Evolutionary conservation across 306 rosid genomes (phyloP).

Genomic region (Hylodesmum podocarpum): DNA sequence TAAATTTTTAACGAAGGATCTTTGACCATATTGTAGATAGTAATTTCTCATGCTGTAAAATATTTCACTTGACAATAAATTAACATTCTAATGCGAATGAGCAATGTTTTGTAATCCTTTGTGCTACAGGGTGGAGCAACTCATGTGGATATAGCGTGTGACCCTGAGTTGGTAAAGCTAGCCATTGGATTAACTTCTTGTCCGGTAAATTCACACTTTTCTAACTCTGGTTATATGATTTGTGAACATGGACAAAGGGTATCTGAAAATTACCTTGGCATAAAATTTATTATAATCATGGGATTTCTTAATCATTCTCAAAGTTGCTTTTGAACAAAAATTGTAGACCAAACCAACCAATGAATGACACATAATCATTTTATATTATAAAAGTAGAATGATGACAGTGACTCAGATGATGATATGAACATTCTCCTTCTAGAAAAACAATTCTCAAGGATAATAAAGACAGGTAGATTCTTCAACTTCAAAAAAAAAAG

Average conservation of each 20-base stretch:
- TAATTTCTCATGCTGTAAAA: background rate
- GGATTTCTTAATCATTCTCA: background rate
- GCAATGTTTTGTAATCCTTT: background rate
- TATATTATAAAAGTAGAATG: too few species aligned
- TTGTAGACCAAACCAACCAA: too few species aligned
- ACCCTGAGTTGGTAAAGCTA: conserved; percentile 88
- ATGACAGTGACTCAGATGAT: too few species aligned
- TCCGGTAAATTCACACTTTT: conserved; percentile 54
- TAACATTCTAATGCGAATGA: conserved; percentile 11
- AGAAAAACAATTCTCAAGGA: too few species aligned
- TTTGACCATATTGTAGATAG: background rate
- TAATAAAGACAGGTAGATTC: too few species aligned
- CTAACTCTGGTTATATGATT: background rate
- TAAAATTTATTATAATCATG: background rate
- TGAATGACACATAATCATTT: too few species aligned
- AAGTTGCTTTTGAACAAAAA: background rate
- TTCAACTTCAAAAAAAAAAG: too few species aligned
- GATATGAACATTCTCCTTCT: too few species aligned
- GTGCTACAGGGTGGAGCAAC: conserved; percentile 83
- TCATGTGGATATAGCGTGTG: conserved; percentile 97
- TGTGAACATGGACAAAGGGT: background rate
- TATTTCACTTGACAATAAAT: background rate
- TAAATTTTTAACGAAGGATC: background rate
- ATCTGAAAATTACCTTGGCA: background rate
- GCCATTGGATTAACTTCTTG: conserved; percentile 80